These are phyloP conservation scores for Fusarium chlamydosporum DNA, from an alignment of 2,329 filamentous ascomycete species.

Conservation along the genomic window DNA sequence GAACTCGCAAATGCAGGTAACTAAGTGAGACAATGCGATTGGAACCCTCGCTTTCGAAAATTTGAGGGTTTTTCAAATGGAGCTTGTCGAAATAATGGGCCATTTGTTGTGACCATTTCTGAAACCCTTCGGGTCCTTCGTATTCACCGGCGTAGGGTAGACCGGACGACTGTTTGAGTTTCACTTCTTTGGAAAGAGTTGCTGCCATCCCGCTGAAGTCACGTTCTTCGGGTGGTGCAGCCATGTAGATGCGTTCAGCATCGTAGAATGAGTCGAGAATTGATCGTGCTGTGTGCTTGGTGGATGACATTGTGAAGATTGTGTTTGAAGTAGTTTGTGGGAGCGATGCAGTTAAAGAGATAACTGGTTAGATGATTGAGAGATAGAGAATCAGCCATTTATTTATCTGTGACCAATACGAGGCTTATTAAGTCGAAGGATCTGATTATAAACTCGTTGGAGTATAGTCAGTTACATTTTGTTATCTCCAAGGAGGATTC, in stretches of 20 bases:
- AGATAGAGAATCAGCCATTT: neutral
- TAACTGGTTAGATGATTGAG: neutral
- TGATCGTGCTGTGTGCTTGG: constrained; percentile 44
- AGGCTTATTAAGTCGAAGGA: constrained; percentile 17
- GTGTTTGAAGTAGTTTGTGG: too few relatives aligned
- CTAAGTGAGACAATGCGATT: constrained; percentile 50
- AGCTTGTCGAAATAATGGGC: constrained; percentile 49
- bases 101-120: constrained; percentile 53
- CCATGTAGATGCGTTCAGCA: constrained; percentile 55
- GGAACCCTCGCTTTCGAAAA: constrained; percentile 52
- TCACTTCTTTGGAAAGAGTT: constrained; percentile 47
- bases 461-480: neutral
- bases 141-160: constrained; percentile 55
- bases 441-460: neutral
- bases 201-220: constrained; percentile 53
- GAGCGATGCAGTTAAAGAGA: too few relatives aligned
- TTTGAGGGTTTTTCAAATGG: constrained; percentile 51
- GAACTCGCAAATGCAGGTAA: constrained; percentile 49
- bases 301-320: constrained; percentile 12
- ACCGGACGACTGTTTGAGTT: constrained; percentile 53
- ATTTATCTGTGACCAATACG: constrained; percentile 4
- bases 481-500: constrained; percentile 29
- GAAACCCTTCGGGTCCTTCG: constrained; percentile 51
- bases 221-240: constrained; percentile 47
- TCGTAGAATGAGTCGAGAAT: constrained; percentile 55